Conservation (phyloP, 2,329 filamentous ascomycete species). For the Neonectria ditissima region DNA sequence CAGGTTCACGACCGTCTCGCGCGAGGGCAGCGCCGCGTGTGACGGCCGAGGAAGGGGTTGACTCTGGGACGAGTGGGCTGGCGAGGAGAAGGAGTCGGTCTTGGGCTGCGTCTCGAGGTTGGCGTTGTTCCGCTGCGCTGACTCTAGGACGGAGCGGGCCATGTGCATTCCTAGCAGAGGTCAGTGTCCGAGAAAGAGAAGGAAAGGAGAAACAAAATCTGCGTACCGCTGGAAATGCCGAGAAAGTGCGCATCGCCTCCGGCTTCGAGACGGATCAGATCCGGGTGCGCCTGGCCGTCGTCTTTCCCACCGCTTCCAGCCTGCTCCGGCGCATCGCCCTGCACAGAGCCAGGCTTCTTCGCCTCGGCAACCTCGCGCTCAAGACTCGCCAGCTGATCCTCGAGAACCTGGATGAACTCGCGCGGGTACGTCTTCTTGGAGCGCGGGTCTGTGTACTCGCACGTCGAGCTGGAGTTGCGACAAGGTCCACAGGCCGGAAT, state of each 20-base stretch:
- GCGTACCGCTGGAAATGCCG: constrained; percentile 26
- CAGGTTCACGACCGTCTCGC: constrained; percentile 33
- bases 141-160: constrained; percentile 29
- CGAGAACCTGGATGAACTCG: constrained; percentile 19
- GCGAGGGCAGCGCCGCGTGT: constrained; percentile 24
- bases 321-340: background rate
- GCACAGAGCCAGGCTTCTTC: background rate
- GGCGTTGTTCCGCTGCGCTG: constrained; percentile 27
- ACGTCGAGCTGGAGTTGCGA: constrained; percentile 29
- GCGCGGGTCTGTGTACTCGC: constrained; percentile 37
- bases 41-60: background rate
- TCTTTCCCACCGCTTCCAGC: background rate
- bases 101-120: constrained; percentile 15
- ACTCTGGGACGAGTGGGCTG: constrained; percentile 15
- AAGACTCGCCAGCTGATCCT: constrained; percentile 18
- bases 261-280: constrained; percentile 30
- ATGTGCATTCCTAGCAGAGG: constrained; percentile 21
- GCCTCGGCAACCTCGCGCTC: constrained; percentile 13
- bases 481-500: constrained; percentile 36
- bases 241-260: constrained; percentile 32
- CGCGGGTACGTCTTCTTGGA: constrained; percentile 28
- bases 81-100: constrained; percentile 3
- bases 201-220: background rate
- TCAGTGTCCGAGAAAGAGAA: background rate
- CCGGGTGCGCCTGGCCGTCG: constrained; percentile 21